Conservation (phyloP, 352 stramenopile genomes). For the Thraustochytrium striatum region DNA sequence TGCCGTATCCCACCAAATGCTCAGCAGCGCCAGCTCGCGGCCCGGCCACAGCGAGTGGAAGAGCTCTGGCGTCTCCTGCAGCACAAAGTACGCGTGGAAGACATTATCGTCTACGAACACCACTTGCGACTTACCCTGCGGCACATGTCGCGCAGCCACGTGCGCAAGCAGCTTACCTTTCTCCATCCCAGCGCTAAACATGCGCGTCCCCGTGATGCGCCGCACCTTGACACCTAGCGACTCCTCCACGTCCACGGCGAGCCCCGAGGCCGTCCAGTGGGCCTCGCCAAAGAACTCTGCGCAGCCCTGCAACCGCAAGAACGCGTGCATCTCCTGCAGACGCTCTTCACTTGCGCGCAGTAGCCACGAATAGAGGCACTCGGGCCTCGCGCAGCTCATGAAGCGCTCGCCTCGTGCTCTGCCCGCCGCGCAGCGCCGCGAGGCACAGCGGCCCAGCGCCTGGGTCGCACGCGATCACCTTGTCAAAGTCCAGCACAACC, state of each 20-base stretch:
- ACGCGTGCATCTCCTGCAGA: not conserved
- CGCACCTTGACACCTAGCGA: not conserved
- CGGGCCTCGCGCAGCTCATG: not conserved
- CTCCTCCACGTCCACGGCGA: not conserved
- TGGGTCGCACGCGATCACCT: constrained; percentile 19
- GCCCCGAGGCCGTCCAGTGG: not conserved
- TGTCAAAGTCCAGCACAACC: constrained; percentile 37
- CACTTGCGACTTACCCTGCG: not conserved
- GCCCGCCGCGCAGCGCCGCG: not conserved
- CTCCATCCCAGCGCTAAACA: constrained; percentile 29
- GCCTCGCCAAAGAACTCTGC: not conserved
- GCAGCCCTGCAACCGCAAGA: not conserved
- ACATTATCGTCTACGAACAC: constrained; percentile 43
- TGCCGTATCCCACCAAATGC: constrained; percentile 22
- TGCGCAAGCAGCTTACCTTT: constrained; percentile 38
- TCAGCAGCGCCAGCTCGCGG: not conserved
- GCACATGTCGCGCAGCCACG: not conserved
- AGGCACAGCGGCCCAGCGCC: not conserved
- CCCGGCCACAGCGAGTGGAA: not conserved
- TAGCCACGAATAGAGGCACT: constrained; percentile 33
- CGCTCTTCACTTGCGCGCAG: not conserved
- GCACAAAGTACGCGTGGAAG: constrained; percentile 39
- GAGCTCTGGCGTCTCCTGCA: constrained; percentile 14
- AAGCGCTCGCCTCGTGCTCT: not conserved
- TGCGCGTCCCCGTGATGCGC: not conserved